Percentiles rank a stretch among this genome's conserved stretches.
Evolutionary conservation across 768 basidiomycete species (phyloP).

Genomic region (Dioszegia aurantiaca): DNA sequence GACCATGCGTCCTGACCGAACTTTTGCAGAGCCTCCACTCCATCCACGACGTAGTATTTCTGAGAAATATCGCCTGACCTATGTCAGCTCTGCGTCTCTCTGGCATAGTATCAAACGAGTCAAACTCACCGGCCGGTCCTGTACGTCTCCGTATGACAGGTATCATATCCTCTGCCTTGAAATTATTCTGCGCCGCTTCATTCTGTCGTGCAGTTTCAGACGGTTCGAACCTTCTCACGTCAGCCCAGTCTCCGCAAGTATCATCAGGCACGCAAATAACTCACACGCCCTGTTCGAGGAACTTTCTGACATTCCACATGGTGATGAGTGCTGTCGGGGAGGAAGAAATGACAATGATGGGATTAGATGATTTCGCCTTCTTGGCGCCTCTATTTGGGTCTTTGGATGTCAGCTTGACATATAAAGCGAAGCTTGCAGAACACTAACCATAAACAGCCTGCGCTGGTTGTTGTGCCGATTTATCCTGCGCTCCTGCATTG

Average conservation of each 20-base stretch:
- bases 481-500: conserved; percentile 18
- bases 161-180: conserved; percentile 40
- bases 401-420: conserved; percentile 18
- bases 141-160: conserved; percentile 34
- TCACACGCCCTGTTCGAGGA: conserved; percentile 83
- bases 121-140: conserved; percentile 37
- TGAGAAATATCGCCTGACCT: conserved; percentile 51
- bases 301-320: conserved; percentile 94
- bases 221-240: conserved; percentile 37
- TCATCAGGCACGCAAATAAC: conserved; percentile 54
- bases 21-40: conserved; percentile 84
- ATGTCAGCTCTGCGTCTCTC: background rate
- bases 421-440: background rate
- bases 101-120: conserved; percentile 27
- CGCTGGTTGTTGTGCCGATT: conserved; percentile 17
- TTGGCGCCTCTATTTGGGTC: conserved; percentile 36
- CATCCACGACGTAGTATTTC: conserved; percentile 83
- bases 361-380: conserved; percentile 67
- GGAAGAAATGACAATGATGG: conserved; percentile 96
- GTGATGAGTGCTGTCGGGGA: conserved; percentile 92
- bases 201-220: conserved; percentile 36
- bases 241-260: conserved; percentile 5
- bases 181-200: conserved; percentile 37
- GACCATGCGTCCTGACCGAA: conserved; percentile 82
- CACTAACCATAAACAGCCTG: conserved; percentile 19